These are phyloP conservation scores for Clitocybe nebularis DNA, from an alignment of 1,284 basidiomycete species.

Conservation along the genomic window DNA sequence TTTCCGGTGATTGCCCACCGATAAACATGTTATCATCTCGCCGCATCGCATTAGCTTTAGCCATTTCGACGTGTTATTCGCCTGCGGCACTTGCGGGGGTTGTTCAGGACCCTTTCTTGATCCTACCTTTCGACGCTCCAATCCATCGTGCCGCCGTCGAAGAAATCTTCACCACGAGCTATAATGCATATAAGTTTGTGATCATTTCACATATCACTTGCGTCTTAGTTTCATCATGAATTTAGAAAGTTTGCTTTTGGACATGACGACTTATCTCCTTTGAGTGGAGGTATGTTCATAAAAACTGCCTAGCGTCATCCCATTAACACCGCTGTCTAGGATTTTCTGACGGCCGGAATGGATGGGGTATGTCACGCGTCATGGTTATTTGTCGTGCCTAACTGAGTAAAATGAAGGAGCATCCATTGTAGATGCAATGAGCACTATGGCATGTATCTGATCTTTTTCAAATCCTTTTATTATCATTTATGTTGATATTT, in stretches of 20 bases:
- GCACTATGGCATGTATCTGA: slow-evolving; percentile 49
- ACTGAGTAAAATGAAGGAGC: slow-evolving; percentile 37
- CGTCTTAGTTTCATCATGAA: not conserved
- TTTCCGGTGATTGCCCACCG: not conserved
- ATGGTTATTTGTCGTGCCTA: not conserved
- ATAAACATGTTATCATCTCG: slow-evolving; percentile 10
- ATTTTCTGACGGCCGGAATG: slow-evolving; percentile 54
- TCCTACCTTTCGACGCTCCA: slow-evolving; percentile 15
- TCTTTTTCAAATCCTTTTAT: slow-evolving; percentile 1
- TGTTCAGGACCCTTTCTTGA: slow-evolving; percentile 15
- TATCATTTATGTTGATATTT: slow-evolving; percentile 4
- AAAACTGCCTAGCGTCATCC: not conserved
- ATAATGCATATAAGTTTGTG: slow-evolving; percentile 51
- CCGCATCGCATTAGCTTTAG: slow-evolving; percentile 6
- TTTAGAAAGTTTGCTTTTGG: slow-evolving; percentile 57
- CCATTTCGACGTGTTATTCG: slow-evolving; percentile 4
- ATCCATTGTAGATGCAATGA: slow-evolving; percentile 58
- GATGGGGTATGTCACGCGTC: slow-evolving; percentile 42
- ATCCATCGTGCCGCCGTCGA: slow-evolving; percentile 43
- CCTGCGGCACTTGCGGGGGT: slow-evolving; percentile 11
- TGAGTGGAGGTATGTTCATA: slow-evolving; percentile 36
- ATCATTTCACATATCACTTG: not conserved
- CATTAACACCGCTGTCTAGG: slow-evolving; percentile 18
- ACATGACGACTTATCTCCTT: slow-evolving; percentile 59
- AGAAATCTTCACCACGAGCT: slow-evolving; percentile 54